Evolutionary conservation across 352 stramenopile genomes (phyloP), one percentile per base, ranked within the genome.

Genomic region (Phytophthora foliorum): DNA sequence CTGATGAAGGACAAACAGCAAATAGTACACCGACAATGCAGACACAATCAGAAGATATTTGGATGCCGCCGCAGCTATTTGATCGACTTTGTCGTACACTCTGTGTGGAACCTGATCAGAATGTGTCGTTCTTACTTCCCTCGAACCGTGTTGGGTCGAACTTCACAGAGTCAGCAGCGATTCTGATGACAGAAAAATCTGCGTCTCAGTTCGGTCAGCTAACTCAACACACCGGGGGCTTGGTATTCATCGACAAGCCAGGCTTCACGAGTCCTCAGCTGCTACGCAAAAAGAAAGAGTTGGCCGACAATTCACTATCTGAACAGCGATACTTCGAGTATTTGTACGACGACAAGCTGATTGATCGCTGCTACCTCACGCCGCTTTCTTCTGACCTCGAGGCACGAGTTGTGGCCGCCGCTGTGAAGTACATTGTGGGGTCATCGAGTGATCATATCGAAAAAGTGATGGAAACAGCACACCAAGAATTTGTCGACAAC

Each of bases 111-210:
- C 82, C 81, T 29, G 84, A 91, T 54, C 69, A 86, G 21, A 89
- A 86, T 42, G 17, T 85, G 24, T 67, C 81, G 4, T 81, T 78
- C 8, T 67, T 93, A 22, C 55, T 78, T 19, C 85, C 88, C 1
- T 92, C 83, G 21, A 93, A 95, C 42, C 82, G 88, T 6, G 93
- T 95, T 31, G 88, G 78, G 6, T 76, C 83, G 1, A 95, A 95
- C 38, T 93, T 86, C 34, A 88, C 79, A 0, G 67, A 75, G 14
- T 61, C 83, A 0, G 83, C 87, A 8, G 65, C 63, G 6, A 39
- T 67, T 13, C 51, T 95, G 17, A 61, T 77, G 55, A 83, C 89
- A 42, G 70, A 77, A 4, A 91, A 84, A 49, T 50, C 45, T 42
- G 68, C 63, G 9, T 75, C 54, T 32, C 67, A 71, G 16, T 70